Percentiles rank a stretch among this genome's conserved stretches.
These are phyloP conservation scores for Rubia occidens DNA, from an alignment of 305 asterid genomes.

Conservation along the genomic window DNA sequence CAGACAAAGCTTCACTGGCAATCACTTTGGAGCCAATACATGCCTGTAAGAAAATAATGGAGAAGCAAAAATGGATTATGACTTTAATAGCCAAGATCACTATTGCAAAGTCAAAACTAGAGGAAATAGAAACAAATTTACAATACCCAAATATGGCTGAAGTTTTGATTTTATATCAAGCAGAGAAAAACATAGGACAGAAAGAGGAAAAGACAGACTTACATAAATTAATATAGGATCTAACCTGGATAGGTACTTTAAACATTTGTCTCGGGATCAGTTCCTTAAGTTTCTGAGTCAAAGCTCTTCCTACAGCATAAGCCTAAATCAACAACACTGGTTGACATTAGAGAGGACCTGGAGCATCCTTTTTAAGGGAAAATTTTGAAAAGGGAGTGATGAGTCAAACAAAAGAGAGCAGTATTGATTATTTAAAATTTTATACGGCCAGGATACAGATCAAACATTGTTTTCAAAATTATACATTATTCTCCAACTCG, in stretches of 20 bases:
- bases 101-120: neutral
- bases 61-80: neutral
- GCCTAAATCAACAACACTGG: constrained; percentile 44
- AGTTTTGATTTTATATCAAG: neutral
- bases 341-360: neutral
- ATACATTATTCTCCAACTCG: neutral
- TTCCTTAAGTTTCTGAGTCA: constrained; percentile 94
- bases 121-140: neutral
- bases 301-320: constrained; percentile 93
- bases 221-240: neutral
- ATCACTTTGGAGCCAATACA: constrained; percentile 85
- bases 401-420: neutral
- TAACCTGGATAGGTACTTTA: constrained; percentile 96
- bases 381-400: neutral
- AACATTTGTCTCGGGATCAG: constrained; percentile 97
- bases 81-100: neutral
- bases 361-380: neutral
- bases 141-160: neutral
- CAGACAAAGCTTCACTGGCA: constrained; percentile 87
- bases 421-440: neutral
- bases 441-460: neutral
- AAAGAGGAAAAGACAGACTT: neutral
- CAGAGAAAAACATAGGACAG: neutral
- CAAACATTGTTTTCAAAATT: neutral
- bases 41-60: constrained; percentile 35